Base-by-base conservation (phyloP, 2,329 filamentous ascomycete genomes). In the Colletotrichum sp. region DNA sequence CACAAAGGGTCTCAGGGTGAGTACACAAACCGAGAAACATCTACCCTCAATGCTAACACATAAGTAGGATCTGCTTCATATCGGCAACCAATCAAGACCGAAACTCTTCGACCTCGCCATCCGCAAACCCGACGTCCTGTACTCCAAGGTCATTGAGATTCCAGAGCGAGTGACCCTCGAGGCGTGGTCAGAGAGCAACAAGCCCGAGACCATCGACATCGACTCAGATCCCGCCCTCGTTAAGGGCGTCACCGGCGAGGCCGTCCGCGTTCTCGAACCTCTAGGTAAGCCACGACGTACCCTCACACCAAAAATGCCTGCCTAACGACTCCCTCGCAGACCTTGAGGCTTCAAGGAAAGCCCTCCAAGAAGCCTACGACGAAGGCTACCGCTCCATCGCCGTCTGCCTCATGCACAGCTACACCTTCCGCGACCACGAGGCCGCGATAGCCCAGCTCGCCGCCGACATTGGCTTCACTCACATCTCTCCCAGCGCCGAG, bases 21-120 rank as follows among this genome's bases (percentile, higher is more conserved):
- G 27, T 12, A 16, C 1, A n/a, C 8, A 0, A 16, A 6, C 28
- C 3, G 1, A 15, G 16, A 4, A 60, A n/a, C n/a, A n/a, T n/a
- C n/a, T n/a, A n/a, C n/a, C 2, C 4, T 8, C 8, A 8, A 8
- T 7, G n/a, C 61, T 67, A n/a, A 71, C 60, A 4, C 5, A 1
- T 2, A 2, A 95, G 85, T 90, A 91, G 78, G 93, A 95, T 80
- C 93, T 93, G 77, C 85, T 95, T 6, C 88, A 90, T 36, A 95
- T 95, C 78, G 94, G 94, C 2, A 94, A 95, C 79, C 94, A 95
- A 83, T 91, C 91, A 2, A 88, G 94, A 32, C 94, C 94, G 2
- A 89, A 93, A 76, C 93, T 95, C 68, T 95, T 95, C 78, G 93
- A 95, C 78, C 86, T 95, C 10, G 91, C 92, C 8, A 94, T 95